Percentiles rank a stretch among this genome's conserved stretches.
phyloP scores from a whole-genome alignment of 768 basidiomycete species.

The Trametes cinnabarina region DNA sequence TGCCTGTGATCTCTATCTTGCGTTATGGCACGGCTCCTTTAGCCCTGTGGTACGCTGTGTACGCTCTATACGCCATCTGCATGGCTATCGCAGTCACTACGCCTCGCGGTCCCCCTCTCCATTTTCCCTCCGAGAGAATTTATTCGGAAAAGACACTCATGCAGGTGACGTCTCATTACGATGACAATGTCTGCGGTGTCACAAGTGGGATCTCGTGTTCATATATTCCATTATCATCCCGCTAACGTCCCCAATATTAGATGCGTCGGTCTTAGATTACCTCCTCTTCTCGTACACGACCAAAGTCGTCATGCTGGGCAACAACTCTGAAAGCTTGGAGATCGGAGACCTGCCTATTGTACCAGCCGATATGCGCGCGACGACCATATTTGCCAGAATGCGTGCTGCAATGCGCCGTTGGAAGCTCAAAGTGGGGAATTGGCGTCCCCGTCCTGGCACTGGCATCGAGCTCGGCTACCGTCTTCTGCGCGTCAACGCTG shows the following conservation, averaged over 20 bases:
- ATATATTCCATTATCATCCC: neutral
- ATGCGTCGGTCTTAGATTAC: conserved; percentile 55
- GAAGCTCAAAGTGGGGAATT: conserved; percentile 50
- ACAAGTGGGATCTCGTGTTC: conserved; percentile 38
- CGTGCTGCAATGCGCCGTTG: conserved; percentile 50
- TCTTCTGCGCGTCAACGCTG: conserved; percentile 55
- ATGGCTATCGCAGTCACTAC: conserved; percentile 47
- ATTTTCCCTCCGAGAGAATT: conserved; percentile 70
- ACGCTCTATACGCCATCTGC: conserved; percentile 49
- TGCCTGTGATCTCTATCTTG: conserved; percentile 30
- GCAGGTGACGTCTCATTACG: conserved; percentile 56
- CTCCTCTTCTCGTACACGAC: conserved; percentile 89
- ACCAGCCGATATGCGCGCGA: conserved; percentile 65
- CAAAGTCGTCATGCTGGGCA: conserved; percentile 81
- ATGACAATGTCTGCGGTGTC: conserved; percentile 73
- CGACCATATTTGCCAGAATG: conserved; percentile 65
- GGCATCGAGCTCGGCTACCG: conserved; percentile 66
- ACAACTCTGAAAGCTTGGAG: conserved; percentile 69
- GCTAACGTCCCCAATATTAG: conserved; percentile 29
- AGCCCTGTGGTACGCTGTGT: conserved; percentile 50
- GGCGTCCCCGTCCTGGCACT: conserved; percentile 58
- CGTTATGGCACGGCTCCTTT: conserved; percentile 22
- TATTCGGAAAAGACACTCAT: conserved; percentile 71
- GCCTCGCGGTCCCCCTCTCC: conserved; percentile 70
- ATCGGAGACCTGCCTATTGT: conserved; percentile 88